phyloP scores from a whole-genome alignment of 2,329 filamentous ascomycete species.

The Xylariales sp. region DNA sequence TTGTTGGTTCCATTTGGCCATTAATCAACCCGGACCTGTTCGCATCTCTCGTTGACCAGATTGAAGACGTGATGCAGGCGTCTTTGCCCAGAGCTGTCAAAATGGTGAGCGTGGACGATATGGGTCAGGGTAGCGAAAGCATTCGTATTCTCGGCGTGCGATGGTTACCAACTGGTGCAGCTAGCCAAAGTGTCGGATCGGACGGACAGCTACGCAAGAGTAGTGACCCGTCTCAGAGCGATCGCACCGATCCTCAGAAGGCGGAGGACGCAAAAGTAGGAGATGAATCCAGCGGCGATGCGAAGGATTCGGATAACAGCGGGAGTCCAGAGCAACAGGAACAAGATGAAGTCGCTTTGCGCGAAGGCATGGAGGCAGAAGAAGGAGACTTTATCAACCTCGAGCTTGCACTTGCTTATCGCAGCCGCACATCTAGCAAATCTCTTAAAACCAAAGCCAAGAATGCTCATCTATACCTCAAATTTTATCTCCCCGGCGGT shows the following conservation, averaged over 20 bases:
- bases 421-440: constrained; percentile 69
- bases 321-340: constrained; percentile 52
- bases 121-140: constrained; percentile 79
- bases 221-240: constrained; percentile 56
- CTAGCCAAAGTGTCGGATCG: constrained; percentile 68
- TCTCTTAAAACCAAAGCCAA: constrained; percentile 72
- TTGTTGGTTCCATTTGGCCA: constrained; percentile 76
- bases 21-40: constrained; percentile 82
- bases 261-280: constrained; percentile 49
- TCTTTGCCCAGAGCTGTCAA: constrained; percentile 75
- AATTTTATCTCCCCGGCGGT: constrained; percentile 74
- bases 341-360: constrained; percentile 53
- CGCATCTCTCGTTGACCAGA: constrained; percentile 72
- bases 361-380: constrained; percentile 77
- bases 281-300: constrained; percentile 48
- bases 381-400: constrained; percentile 83
- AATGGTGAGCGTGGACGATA: constrained; percentile 80
- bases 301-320: constrained; percentile 42
- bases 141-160: constrained; percentile 76
- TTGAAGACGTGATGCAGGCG: constrained; percentile 85
- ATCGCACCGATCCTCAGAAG: constrained; percentile 60
- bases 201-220: constrained; percentile 66
- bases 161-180: constrained; percentile 78
- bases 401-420: constrained; percentile 79
- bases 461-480: constrained; percentile 78